Conservation (phyloP, 495 filamentous ascomycete genomes). For the Talaromyces trachyspermus region DNA sequence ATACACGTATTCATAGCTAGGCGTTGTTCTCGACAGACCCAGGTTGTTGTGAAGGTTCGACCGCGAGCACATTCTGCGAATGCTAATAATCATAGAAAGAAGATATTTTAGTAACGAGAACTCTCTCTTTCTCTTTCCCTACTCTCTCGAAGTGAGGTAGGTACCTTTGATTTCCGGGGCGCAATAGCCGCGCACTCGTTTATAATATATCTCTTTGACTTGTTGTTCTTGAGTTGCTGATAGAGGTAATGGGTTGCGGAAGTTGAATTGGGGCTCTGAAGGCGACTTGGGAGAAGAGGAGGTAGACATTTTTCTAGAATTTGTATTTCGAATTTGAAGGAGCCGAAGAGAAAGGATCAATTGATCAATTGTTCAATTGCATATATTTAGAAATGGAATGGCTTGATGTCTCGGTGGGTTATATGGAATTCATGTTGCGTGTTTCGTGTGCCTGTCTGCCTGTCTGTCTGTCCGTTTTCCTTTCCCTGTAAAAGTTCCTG, state of each 20-base stretch:
- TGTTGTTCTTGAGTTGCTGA: slow-evolving; percentile 86
- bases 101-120: slow-evolving; percentile 4
- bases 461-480: background rate
- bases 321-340: background rate
- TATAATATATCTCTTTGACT: slow-evolving; percentile 85
- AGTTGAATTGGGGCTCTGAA: slow-evolving; percentile 26
- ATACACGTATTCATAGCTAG: slow-evolving; percentile 91
- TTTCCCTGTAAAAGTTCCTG: background rate
- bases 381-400: background rate
- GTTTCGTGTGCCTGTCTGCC: too few relatives aligned
- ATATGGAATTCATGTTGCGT: slow-evolving; percentile 2
- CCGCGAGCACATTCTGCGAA: slow-evolving; percentile 84
- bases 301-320: slow-evolving; percentile 10
- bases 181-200: slow-evolving; percentile 71
- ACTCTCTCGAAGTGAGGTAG: too few relatives aligned
- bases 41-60: slow-evolving; percentile 78
- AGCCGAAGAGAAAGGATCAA: background rate
- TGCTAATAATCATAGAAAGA: slow-evolving; percentile 39
- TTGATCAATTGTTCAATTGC: background rate
- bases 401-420: background rate
- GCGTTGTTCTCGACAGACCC: slow-evolving; percentile 71
- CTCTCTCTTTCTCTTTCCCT: too few relatives aligned
- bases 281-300: slow-evolving; percentile 7
- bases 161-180: slow-evolving; percentile 80
- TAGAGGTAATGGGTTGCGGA: slow-evolving; percentile 81